Base-by-base conservation (phyloP, 208 protist genomes). In the Leishmania amazonensis region DNA sequence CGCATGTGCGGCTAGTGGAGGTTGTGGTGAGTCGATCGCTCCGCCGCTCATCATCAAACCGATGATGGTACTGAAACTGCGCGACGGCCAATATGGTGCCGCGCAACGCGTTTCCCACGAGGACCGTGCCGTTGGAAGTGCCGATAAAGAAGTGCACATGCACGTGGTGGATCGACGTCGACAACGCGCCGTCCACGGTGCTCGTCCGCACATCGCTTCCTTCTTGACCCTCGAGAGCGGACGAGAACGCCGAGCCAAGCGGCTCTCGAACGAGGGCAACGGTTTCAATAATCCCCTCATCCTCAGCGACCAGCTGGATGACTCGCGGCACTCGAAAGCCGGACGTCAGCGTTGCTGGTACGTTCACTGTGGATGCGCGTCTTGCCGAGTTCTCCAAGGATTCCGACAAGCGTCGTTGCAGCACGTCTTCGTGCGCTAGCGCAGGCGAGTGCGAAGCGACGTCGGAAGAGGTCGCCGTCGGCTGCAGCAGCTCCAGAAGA, bases 111-210 rank as follows among this genome's bases (percentile, higher is more conserved):
- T 97, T 95, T 77, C 90, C 94, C 9, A 95, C 73, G 17, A 97
- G 76, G 11, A 97, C 86, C 6, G 90, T 95, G 47, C 94, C 94
- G 64, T 93, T 93, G 31, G 85, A 91, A 7, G 94, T 97, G 47
- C 94, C 94, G 81, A 97, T 94, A 74, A 97, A 93, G 28, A 97
- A 87, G 85, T 95, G 91, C 31, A 97, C 87, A 82, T 94, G 87
- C 21, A 93, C 75, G 54, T 64, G 67, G 76, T 78, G 13, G 62
- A 82, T 71, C 2, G 83, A 80, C 5, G 62, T 60, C 0, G 19
- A 21, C 8, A 17, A 28, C 31, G 38, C 42, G n/a, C 47, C 51
- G 47, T 53, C 65, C 28, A 51, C 64, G n/a, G 31, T 40, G 57
- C 31, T 42, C 45, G 11, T 76, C 77, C 57, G 13, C 31, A 68